phyloP scores from a whole-genome alignment of 345 rosid genomes.

The Carallia brachiata region DNA sequence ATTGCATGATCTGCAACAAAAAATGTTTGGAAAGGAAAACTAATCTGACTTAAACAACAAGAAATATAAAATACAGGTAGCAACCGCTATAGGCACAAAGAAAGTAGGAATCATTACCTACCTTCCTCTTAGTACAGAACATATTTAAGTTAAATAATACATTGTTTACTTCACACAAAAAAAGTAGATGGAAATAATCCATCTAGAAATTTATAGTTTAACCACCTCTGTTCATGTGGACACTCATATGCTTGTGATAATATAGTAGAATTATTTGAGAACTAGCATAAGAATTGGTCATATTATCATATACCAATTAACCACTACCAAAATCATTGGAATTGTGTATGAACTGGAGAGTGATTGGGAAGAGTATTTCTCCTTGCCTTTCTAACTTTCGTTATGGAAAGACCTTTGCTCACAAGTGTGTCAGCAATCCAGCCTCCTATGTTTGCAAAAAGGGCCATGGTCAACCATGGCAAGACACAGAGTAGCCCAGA shows the following conservation, averaged over 20 bases:
- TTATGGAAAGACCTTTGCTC: slow-evolving; percentile 87
- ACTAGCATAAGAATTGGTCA: slow-evolving; percentile 1
- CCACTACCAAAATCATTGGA: background rate
- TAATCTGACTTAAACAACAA: background rate
- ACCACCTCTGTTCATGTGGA: too few species aligned
- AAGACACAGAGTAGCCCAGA: slow-evolving; percentile 90
- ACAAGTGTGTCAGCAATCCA: slow-evolving; percentile 99
- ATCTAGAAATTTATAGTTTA: too few species aligned
- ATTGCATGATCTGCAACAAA: slow-evolving; percentile 87
- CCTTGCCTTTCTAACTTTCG: slow-evolving; percentile 90
- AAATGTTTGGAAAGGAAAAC: slow-evolving; percentile 9
- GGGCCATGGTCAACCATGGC: slow-evolving; percentile 99
- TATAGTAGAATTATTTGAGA: background rate
- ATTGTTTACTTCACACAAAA: background rate
- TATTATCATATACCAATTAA: background rate
- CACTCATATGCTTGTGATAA: too few species aligned
- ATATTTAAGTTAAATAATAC: background rate
- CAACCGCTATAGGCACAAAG: slow-evolving; percentile 14
- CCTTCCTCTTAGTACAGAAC: background rate
- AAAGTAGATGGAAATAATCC: too few species aligned
- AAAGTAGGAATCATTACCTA: background rate
- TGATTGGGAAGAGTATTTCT: slow-evolving; percentile 1
- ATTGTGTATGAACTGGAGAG: background rate
- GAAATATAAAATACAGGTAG: background rate
- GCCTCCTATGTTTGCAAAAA: slow-evolving; percentile 88